Conservation (phyloP, 495 filamentous ascomycete species). For the Zalerion maritima region DNA sequence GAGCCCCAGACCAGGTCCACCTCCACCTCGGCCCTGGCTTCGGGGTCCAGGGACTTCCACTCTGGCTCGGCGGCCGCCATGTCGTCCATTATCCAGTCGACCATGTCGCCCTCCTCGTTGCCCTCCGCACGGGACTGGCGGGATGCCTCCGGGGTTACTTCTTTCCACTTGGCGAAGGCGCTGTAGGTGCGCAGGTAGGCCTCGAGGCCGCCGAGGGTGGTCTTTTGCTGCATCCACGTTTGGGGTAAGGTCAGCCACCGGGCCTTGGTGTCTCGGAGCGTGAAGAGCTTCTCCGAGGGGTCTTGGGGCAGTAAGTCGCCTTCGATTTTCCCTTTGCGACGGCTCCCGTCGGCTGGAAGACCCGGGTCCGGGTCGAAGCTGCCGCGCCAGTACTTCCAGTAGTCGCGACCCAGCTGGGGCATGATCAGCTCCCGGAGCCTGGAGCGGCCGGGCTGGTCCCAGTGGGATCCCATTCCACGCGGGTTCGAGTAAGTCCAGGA, state of each 20-base stretch:
- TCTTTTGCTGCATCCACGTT: constrained; percentile 36
- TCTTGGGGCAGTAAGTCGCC: too few species aligned
- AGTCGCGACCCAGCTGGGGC: too few species aligned
- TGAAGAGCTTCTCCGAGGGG: too few species aligned
- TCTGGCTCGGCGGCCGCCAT: constrained; percentile 29
- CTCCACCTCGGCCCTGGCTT: constrained; percentile 31
- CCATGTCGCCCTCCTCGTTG: constrained; percentile 34
- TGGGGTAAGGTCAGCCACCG: too few species aligned
- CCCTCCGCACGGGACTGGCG: constrained; percentile 32
- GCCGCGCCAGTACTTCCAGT: too few species aligned
- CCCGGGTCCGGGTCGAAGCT: constrained; percentile 40
- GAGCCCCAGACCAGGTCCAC: constrained; percentile 41
- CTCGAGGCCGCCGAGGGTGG: constrained; percentile 40
- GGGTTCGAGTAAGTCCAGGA: constrained; percentile 34
- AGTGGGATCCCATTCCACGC: constrained; percentile 42
- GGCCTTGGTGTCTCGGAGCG: constrained; percentile 21
- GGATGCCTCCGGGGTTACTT: constrained; percentile 26
- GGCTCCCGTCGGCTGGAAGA: constrained; percentile 1
- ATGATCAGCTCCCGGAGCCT: constrained; percentile 34
- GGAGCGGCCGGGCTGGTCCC: constrained; percentile 44
- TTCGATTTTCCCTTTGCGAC: neutral
- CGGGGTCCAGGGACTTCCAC: constrained; percentile 33
- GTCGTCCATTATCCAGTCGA: constrained; percentile 42
- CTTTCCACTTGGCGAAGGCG: constrained; percentile 38
- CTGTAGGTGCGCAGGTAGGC: constrained; percentile 43